Evolutionary conservation across 73 alveolate genomes (phyloP), one percentile per base, ranked within the genome.

Genomic region (Paraurostyla sp.): DNA sequence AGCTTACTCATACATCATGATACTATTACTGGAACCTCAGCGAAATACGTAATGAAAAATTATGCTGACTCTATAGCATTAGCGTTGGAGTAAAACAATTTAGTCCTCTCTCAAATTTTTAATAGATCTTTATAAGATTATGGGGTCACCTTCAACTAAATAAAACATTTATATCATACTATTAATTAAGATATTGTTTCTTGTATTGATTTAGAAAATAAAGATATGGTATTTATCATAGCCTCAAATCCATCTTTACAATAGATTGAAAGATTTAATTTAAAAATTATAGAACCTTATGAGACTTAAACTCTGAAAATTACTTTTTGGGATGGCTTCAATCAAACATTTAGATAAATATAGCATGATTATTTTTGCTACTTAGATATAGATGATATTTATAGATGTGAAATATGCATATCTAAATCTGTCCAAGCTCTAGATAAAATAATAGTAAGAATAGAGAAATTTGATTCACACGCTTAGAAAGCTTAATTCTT

Each of bases 1-100:
- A 96, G 93, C 7, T 33, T 94, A 56, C 22, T 49, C 49, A 85
- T 90, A 90, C 99, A 96, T 59, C 99, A 96, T 60, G 99, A 62
- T 92, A 98, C 98, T n/a, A 89, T 97, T 38, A 73, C 99, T 27
- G 99, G 99, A 35, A 97, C 99, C 0, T 92, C 86, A 27, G 88
- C 43, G 80, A 45, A 85, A 45, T 80, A 50, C 59, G 99, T 97
- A 30, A 85, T 91, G 15, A 81, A 92, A 45, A 93, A 95, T 76
- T 95, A 94, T 86, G 69, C 78, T 0, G 27, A 69, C 60, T 20
- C 33, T 32, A 69, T 93, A 18, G 0, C 36, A 9, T 7, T 16
- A 2, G 30, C 87, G 16, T 3, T 75, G 62, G 87, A 71, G 1
- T 16, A 7, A 43, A 40, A 38, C 16, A 71, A 48, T n/a, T 32